Percentiles rank a stretch among this genome's conserved stretches.
Conservation (phyloP, 192 early-diverging fungal species). For the Dissophora globulifera region DNA sequence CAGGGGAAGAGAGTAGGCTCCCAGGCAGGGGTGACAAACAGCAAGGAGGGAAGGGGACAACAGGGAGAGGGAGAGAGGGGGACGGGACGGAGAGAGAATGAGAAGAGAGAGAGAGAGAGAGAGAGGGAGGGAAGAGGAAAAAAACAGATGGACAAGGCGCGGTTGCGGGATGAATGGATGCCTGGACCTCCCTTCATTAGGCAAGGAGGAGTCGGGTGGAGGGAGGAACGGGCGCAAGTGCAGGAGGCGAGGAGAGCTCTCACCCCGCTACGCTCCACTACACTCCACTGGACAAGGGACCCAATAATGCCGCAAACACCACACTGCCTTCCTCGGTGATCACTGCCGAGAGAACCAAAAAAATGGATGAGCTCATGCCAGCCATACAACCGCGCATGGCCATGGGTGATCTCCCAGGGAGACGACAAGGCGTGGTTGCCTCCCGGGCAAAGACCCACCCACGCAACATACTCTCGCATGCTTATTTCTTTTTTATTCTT, state of each 20-base stretch:
- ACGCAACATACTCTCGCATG: not conserved
- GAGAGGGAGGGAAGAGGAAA: not conserved
- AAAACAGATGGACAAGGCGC: not conserved
- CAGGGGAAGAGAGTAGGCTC: not conserved
- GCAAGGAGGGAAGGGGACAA: not conserved
- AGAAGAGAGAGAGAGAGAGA: constrained; percentile 4
- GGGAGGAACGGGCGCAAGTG: no score
- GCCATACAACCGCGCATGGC: not conserved
- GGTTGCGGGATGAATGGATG: not conserved
- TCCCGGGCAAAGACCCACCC: no score
- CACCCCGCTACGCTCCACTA: no score
- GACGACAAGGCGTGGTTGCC: not conserved
- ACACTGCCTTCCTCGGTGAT: no score
- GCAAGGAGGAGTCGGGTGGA: not conserved
- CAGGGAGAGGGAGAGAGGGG: not conserved
- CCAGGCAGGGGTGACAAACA: no score
- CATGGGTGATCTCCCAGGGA: not conserved
- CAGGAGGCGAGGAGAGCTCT: no score
- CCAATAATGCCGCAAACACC: no score
- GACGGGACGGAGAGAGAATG: not conserved
- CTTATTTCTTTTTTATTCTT: no score
- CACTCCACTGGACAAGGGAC: no score
- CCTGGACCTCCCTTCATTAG: constrained; percentile 3
- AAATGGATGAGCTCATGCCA: no score
- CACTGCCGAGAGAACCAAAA: no score